These are phyloP conservation scores for Paramecium primaurelia DNA, from an alignment of 73 alveolate species.

Conservation along the genomic window DNA sequence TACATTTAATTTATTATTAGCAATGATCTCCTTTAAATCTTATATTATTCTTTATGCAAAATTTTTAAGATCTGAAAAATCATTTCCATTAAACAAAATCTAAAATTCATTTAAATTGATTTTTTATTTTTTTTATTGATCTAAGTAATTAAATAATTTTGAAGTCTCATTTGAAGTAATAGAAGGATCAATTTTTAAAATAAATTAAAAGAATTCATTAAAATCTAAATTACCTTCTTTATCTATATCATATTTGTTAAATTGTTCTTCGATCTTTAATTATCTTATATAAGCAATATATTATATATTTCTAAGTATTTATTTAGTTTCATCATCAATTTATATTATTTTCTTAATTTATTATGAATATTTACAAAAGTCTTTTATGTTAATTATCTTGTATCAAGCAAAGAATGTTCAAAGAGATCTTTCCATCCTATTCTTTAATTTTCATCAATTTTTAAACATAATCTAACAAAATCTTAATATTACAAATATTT, in stretches of 20 bases:
- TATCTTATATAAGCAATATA: constrained; percentile 17
- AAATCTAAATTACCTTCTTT: not conserved
- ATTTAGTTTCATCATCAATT: constrained; percentile 21
- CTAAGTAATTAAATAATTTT: not conserved
- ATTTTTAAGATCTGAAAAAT: constrained; percentile 42
- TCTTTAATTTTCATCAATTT: constrained; percentile 15
- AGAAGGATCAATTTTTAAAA: constrained; percentile 22
- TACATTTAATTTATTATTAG: constrained; percentile 6
- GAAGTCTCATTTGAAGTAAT: constrained; percentile 3
- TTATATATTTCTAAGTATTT: constrained; percentile 30
- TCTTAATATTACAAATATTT: not conserved
- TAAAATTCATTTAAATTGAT: constrained; percentile 36
- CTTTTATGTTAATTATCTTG: not conserved
- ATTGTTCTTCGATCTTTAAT: not conserved
- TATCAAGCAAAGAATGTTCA: constrained; percentile 25
- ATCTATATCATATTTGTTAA: constrained; percentile 16
- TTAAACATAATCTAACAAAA: constrained; percentile 34
- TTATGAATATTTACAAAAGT: not conserved
- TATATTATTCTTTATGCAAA: constrained; percentile 15
- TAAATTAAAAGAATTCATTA: constrained; percentile 13
- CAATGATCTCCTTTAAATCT: constrained; percentile 36
- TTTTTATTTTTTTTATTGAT: not conserved
- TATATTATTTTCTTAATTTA: not conserved
- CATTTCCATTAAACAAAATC: constrained; percentile 15
- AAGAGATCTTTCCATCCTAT: constrained; percentile 51